A percentile compares a stretch with the other conserved stretches of the same genome.
These are phyloP conservation scores for Fimicolochytrium jonesii DNA, from an alignment of 192 early-diverging fungal species.

Conservation along the genomic window DNA sequence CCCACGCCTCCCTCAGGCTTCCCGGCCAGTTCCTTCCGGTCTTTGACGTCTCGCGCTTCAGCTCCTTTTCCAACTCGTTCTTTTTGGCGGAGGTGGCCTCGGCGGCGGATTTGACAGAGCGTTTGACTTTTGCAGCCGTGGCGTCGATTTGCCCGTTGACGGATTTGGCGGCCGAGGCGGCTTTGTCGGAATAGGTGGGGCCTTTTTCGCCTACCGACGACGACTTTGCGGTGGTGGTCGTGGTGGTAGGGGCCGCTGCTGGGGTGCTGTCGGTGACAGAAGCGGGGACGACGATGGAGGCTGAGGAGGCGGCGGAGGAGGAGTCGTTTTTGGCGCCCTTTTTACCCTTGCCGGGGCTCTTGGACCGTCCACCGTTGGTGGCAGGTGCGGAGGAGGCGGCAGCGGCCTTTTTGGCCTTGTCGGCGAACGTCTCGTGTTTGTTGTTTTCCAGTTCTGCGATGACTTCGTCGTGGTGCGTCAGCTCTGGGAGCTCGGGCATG, in stretches of 20 bases:
- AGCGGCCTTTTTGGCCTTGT: conserved; percentile 6
- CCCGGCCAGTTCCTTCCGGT: background rate
- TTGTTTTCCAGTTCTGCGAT: too few relatives aligned
- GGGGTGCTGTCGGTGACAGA: background rate
- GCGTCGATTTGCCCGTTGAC: too few relatives aligned
- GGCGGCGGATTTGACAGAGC: background rate
- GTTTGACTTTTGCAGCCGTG: background rate
- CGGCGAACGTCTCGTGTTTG: conserved; percentile 5
- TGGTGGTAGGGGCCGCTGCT: background rate
- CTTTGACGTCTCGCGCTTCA: background rate
- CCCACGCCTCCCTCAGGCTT: conserved; percentile 17
- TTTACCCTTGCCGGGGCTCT: too few relatives aligned
- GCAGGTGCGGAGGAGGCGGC: background rate
- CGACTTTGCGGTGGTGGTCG: background rate
- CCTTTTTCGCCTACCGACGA: background rate
- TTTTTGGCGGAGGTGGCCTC: background rate
- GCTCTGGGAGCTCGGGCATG: conserved; percentile 21
- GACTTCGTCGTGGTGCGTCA: conserved; percentile 14
- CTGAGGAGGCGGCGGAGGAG: background rate
- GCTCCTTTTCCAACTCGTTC: conserved; percentile 2
- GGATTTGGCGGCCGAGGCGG: too few relatives aligned
- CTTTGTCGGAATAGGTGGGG: too few relatives aligned
- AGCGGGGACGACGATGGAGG: conserved; percentile 6
- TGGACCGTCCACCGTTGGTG: background rate
- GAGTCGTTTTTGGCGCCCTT: background rate